Conservation (phyloP, 2,329 filamentous ascomycete species). For the Pseudogymnoascus destructans region DNA sequence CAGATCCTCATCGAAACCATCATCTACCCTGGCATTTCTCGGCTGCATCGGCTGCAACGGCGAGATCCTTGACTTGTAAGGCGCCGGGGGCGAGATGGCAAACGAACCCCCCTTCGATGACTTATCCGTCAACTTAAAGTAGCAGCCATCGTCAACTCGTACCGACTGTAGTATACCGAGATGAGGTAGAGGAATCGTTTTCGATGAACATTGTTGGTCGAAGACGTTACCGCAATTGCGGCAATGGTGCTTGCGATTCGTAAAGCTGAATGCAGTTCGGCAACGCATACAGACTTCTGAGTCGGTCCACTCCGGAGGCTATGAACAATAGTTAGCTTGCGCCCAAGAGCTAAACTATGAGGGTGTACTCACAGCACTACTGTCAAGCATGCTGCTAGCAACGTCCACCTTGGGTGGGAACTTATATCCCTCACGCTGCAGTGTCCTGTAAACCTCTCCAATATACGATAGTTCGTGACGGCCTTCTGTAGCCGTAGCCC, state of each 20-base stretch:
- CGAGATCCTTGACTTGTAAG: constrained; percentile 49
- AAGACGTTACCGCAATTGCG: constrained; percentile 97
- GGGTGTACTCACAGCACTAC: constrained; percentile 61
- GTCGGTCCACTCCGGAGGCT: constrained; percentile 95
- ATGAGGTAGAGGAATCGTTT: constrained; percentile 76
- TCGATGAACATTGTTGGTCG: constrained; percentile 86
- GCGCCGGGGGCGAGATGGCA: constrained; percentile 32
- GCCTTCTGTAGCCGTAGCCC: constrained; percentile 81
- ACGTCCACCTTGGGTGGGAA: constrained; percentile 82
- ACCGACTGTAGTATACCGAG: constrained; percentile 85
- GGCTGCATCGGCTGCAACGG: constrained; percentile 56
- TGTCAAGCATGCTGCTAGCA: constrained; percentile 95
- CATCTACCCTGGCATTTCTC: constrained; percentile 73
- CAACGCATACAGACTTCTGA: constrained; percentile 99
- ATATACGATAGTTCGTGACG: constrained; percentile 76
- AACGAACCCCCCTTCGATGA: constrained; percentile 33
- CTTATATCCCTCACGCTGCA: constrained; percentile 74
- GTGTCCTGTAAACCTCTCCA: constrained; percentile 66
- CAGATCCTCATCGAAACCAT: constrained; percentile 87
- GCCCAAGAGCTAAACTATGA: background rate
- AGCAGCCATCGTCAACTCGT: constrained; percentile 90
- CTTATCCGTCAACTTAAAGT: constrained; percentile 75
- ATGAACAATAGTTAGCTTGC: constrained; percentile 11
- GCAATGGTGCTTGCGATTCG: constrained; percentile 96
- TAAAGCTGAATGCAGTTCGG: constrained; percentile 89